Evolutionary conservation across 1,139 yeast genomes (phyloP), one percentile per base, ranked within the genome.

Genomic region (Yamadazyma kanchanaburiensis): DNA sequence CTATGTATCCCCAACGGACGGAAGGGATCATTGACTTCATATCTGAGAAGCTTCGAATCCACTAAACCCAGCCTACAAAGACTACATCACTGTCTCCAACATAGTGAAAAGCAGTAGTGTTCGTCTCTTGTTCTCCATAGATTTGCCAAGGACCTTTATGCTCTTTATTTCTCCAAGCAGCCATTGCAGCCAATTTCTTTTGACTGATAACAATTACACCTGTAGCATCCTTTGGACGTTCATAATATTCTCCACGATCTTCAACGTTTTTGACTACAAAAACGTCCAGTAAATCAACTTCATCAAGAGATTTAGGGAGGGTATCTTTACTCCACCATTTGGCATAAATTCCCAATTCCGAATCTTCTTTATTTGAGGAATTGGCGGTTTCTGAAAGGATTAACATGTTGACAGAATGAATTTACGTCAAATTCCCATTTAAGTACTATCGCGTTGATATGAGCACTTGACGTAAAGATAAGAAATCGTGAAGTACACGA

Each of bases 71-170:
- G 8, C 45, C 48, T 11, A 43, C 22, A 28, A 40, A 44, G 11
- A 42, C 35, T 9, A 37, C 34, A 2, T 38, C 38, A 13, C 39
- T 33, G 15, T 37, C 49, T 15, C 46, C 40, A 9, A 45, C 28
- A 23, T 23, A 43, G 28, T 40, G 35, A 21, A 39, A 23, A 19
- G 38, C 32, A 32, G 38, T 20, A 23, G 40, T 25, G 32, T 33
- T 13, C 27, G 21, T 11, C 26, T 37, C 25, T 24, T 45, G 49
- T 13, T 45, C 49, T 4, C 48, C 45, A 27, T 43, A 43, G 14
- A 45, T 25, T 19, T 42, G 39, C 45, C 46, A 45, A 5, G 38
- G 37, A 11, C 46, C 48, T 15, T 37, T 33, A 26, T 43, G 46
- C 27, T 37, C 39, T 22, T 30, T 28, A 17, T 38, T 34, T 23